phyloP scores from a whole-genome alignment of 208 protist genomes.

The Trypanosoma avium region DNA sequence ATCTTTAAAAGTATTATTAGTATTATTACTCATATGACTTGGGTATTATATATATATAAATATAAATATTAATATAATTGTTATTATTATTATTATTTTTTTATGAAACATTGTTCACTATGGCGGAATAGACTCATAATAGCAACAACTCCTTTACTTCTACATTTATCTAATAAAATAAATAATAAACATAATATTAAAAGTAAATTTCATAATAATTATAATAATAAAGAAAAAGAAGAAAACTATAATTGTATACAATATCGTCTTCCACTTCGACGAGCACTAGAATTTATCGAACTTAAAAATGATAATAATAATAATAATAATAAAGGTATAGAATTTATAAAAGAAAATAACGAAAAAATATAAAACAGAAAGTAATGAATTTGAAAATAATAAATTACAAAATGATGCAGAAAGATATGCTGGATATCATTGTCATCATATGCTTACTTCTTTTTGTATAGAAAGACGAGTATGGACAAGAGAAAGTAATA shows the following conservation, averaged over 20 bases:
- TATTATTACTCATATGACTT: no score
- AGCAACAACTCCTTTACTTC: background rate
- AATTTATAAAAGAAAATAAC: background rate
- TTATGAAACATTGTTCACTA: slow-evolving; percentile 9
- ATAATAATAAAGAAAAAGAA: no score
- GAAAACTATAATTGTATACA: no score
- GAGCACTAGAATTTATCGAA: slow-evolving; percentile 23
- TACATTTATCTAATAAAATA: no score
- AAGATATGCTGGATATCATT: slow-evolving; percentile 62
- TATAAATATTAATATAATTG: no score
- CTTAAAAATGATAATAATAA: background rate
- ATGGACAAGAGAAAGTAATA: slow-evolving; percentile 2
- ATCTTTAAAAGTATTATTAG: no score
- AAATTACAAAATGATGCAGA: slow-evolving; percentile 19
- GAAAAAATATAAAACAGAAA: background rate
- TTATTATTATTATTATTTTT: no score
- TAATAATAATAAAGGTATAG: background rate
- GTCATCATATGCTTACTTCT: slow-evolving; percentile 60
- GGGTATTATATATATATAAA: no score
- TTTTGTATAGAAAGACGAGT: slow-evolving; percentile 29
- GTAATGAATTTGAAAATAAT: background rate
- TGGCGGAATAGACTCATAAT: background rate
- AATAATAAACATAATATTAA: no score
- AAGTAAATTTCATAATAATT: no score
- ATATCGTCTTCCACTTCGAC: slow-evolving; percentile 23